Evolutionary conservation across 345 rosid species (phyloP).

Genomic region (Bruguiera gymnorhiza): DNA sequence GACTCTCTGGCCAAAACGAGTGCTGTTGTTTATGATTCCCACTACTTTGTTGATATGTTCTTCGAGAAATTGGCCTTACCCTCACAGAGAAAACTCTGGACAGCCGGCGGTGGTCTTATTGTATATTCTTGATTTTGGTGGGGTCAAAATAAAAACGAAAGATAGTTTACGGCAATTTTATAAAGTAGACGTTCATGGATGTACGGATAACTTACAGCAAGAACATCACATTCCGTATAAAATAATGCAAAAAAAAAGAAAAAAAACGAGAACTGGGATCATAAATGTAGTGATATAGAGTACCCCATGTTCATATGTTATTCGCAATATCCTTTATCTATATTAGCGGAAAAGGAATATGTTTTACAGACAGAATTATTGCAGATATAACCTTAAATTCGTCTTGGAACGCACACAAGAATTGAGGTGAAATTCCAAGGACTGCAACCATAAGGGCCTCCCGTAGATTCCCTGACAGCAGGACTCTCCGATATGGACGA

Average conservation of each 20-base stretch:
- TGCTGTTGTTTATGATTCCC: neutral
- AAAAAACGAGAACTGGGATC: no score
- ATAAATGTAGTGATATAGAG: no score
- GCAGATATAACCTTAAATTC: constrained; percentile 5
- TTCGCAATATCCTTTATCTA: neutral
- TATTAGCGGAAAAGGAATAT: neutral
- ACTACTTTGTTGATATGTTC: constrained; percentile 1
- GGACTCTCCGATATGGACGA: constrained; percentile 21
- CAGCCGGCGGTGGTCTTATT: neutral
- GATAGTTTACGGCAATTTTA: neutral
- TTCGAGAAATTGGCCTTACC: neutral
- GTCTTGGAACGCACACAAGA: constrained; percentile 27
- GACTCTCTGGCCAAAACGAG: neutral
- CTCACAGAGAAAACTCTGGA: neutral
- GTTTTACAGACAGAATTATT: neutral
- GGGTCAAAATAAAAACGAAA: no score
- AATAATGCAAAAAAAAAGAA: no score
- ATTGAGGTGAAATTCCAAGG: constrained; percentile 30
- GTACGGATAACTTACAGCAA: no score
- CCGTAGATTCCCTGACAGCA: constrained; percentile 17
- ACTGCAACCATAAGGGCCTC: constrained; percentile 26
- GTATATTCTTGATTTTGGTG: neutral
- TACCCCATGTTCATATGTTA: no score
- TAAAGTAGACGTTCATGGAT: neutral
- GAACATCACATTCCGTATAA: no score